These are phyloP conservation scores for Ogataea glucozyma DNA, from an alignment of 805 yeast species.

Conservation along the genomic window DNA sequence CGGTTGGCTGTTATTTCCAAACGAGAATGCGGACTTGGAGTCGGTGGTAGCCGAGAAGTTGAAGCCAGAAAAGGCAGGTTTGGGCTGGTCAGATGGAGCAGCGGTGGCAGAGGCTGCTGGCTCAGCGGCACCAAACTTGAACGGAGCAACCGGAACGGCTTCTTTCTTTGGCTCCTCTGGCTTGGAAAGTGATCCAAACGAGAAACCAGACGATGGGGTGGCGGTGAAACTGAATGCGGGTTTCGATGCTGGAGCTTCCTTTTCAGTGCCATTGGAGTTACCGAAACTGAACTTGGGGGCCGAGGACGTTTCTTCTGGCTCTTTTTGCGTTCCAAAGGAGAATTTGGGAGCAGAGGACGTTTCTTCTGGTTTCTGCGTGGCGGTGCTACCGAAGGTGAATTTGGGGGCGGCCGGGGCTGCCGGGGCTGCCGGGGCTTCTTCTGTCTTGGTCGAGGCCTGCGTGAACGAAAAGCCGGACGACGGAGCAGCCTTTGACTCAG, in stretches of 20 bases:
- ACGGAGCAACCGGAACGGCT: constrained; percentile 14
- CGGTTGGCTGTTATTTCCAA: neutral
- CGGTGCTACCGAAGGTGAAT: too few relatives aligned
- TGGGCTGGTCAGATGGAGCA: constrained; percentile 9
- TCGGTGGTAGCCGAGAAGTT: constrained; percentile 8
- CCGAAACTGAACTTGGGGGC: constrained; percentile 12
- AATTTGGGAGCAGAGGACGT: too few relatives aligned
- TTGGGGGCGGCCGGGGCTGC: constrained; percentile 20
- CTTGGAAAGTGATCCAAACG: constrained; percentile 9
- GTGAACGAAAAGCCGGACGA: constrained; percentile 1
- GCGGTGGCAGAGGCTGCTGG: too few relatives aligned
- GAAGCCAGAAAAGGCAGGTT: constrained; percentile 12
- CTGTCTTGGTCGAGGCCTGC: constrained; percentile 6
- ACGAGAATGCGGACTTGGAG: constrained; percentile 5
- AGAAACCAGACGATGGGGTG: constrained; percentile 21
- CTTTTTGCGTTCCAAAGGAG: constrained; percentile 14
- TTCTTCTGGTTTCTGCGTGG: neutral
- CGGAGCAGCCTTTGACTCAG: constrained; percentile 17
- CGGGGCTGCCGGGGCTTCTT: constrained; percentile 16
- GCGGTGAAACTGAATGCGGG: constrained; percentile 31
- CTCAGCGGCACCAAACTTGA: constrained; percentile 12
- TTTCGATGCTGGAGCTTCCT: constrained; percentile 17
- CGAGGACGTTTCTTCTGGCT: neutral
- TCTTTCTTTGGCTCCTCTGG: constrained; percentile 13
- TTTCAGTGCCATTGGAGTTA: constrained; percentile 21